Conservation (phyloP, 2,329 filamentous ascomycete species). For the Aureobasidium sp. region DNA sequence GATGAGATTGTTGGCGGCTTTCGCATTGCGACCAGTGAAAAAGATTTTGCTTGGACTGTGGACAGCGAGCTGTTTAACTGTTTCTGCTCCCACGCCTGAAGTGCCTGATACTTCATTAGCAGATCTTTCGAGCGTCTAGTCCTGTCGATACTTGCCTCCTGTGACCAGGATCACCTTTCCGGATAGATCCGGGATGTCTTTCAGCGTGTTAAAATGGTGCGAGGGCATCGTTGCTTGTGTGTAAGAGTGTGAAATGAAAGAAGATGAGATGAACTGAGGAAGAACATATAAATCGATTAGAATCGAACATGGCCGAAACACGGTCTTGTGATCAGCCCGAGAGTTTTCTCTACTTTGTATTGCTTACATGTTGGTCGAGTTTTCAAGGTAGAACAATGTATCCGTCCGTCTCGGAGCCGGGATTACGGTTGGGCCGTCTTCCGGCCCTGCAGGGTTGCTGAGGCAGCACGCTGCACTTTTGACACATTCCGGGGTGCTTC, state of each 20-base stretch:
- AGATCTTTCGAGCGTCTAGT: background rate
- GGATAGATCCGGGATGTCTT: slow-evolving; percentile 20
- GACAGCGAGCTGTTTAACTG: slow-evolving; percentile 33
- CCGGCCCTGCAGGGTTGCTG: slow-evolving; percentile 6
- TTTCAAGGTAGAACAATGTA: background rate
- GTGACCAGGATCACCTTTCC: slow-evolving; percentile 24
- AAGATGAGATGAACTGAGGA: background rate
- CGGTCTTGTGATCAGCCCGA: background rate
- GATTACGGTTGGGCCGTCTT: background rate
- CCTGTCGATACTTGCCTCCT: background rate
- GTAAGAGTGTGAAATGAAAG: background rate
- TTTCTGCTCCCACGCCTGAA: slow-evolving; percentile 38
- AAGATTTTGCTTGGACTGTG: slow-evolving; percentile 44
- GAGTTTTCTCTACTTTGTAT: background rate
- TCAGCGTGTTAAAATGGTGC: slow-evolving; percentile 16
- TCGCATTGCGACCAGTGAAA: slow-evolving; percentile 41
- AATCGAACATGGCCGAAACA: too few species aligned
- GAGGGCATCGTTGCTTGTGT: background rate
- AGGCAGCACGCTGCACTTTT: slow-evolving; percentile 6
- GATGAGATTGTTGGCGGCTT: slow-evolving; percentile 35
- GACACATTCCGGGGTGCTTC: slow-evolving; percentile 3
- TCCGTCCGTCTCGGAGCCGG: background rate
- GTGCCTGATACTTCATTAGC: slow-evolving; percentile 28
- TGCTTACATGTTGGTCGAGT: background rate
- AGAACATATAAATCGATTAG: background rate